These are phyloP conservation scores for Peronosclerospora sorghi DNA, from an alignment of 352 stramenopile species.

Conservation along the genomic window DNA sequence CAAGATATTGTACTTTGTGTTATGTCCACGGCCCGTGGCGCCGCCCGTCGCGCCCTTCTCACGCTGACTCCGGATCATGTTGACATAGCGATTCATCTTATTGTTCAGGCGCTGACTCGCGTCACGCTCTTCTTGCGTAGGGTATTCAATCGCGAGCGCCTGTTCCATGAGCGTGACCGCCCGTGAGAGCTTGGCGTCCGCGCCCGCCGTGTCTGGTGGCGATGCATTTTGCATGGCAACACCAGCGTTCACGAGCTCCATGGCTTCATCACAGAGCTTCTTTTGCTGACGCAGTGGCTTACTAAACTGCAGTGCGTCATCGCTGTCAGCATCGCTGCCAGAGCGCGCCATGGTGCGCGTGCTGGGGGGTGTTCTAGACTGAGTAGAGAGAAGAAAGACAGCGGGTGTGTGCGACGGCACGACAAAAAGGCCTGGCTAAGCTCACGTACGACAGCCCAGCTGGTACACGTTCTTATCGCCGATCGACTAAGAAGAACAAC, in stretches of 20 bases:
- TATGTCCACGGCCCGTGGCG: slow-evolving; percentile 15
- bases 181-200: slow-evolving; percentile 54
- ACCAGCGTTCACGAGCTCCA: slow-evolving; percentile 73
- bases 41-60: slow-evolving; percentile 34
- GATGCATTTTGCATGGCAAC: slow-evolving; percentile 67
- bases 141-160: slow-evolving; percentile 67
- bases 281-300: slow-evolving; percentile 60
- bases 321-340: slow-evolving; percentile 42
- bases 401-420: slow-evolving; percentile 1
- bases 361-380: slow-evolving; percentile 24
- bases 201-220: slow-evolving; percentile 35
- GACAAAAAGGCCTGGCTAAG: slow-evolving; percentile 9
- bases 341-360: slow-evolving; percentile 32
- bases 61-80: slow-evolving; percentile 78
- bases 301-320: slow-evolving; percentile 49
- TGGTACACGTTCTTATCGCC: slow-evolving; percentile 20
- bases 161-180: slow-evolving; percentile 70
- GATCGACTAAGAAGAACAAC: slow-evolving; percentile 11
- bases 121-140: slow-evolving; percentile 57
- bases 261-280: slow-evolving; percentile 68
- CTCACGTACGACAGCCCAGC: slow-evolving; percentile 20
- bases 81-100: slow-evolving; percentile 83
- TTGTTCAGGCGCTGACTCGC: slow-evolving; percentile 59
- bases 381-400: slow-evolving; percentile 15
- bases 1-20: slow-evolving; percentile 66